Conservation (phyloP, 345 rosid species). For the Citrus mangshanensis region DNA sequence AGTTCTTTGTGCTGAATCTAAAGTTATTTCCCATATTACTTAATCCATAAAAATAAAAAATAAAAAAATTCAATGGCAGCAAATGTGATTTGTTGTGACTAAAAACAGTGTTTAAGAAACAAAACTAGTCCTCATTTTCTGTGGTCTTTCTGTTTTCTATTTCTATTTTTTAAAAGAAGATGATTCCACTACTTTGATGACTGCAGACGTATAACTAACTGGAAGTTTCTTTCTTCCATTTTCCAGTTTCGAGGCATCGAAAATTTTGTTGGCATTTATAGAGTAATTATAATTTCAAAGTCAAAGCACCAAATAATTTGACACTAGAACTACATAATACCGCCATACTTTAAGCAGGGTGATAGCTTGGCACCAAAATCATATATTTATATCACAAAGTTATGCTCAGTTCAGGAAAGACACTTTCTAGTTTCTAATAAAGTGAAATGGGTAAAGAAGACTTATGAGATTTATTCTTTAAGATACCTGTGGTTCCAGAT, state of each 20-base stretch:
- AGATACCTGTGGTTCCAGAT: conserved; percentile 97
- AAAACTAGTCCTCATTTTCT: background rate
- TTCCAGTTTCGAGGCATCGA: background rate
- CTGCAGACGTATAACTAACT: background rate
- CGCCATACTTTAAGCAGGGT: background rate
- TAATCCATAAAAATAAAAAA: background rate
- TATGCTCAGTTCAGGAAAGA: background rate
- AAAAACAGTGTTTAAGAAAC: background rate
- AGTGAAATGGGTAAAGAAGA: conserved; percentile 9
- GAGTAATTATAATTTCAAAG: background rate
- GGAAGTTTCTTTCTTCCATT: background rate
- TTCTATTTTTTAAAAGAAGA: background rate
- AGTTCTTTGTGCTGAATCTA: background rate
- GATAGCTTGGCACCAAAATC: background rate
- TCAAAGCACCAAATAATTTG: background rate
- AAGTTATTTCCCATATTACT: background rate
- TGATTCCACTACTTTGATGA: background rate
- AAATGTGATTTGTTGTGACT: background rate
- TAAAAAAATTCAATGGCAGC: too few species aligned
- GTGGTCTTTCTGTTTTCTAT: background rate
- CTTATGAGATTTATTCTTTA: conserved; percentile 1
- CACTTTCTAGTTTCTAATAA: background rate
- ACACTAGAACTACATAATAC: background rate
- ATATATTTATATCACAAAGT: background rate
- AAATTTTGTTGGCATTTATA: background rate